phyloP scores from a whole-genome alignment of 208 protist species.

The Leishmania guyanensis region DNA sequence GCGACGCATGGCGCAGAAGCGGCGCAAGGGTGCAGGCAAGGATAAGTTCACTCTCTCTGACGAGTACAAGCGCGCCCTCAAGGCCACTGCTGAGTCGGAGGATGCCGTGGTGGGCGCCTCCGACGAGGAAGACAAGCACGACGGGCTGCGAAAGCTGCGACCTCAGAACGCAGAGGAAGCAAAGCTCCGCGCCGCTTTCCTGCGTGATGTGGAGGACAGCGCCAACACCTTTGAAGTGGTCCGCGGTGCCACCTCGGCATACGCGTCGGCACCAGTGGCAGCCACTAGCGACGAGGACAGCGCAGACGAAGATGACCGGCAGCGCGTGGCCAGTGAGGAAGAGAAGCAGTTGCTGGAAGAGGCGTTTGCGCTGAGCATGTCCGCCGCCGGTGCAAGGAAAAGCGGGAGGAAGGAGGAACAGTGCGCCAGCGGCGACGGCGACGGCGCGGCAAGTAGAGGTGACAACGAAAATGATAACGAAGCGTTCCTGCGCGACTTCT shows the following conservation, averaged over 20 bases:
- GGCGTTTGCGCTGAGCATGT: conserved; percentile 25
- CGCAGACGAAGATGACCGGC: conserved; percentile 13
- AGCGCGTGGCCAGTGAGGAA: conserved; percentile 8
- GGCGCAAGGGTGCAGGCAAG: conserved; percentile 3
- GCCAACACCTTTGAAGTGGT: conserved; percentile 46
- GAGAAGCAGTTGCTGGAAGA: conserved; percentile 31
- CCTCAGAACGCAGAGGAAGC: conserved; percentile 72
- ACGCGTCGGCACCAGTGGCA: background rate
- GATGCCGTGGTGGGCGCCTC: conserved; percentile 29
- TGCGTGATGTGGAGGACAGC: conserved; percentile 63
- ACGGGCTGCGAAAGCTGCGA: conserved; percentile 46
- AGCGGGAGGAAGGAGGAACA: background rate
- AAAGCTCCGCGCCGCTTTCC: conserved; percentile 68
- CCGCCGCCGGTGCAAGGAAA: background rate
- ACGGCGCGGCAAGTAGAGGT: background rate
- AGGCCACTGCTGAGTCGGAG: conserved; percentile 39
- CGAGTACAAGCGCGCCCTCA: conserved; percentile 78
- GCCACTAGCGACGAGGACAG: conserved; percentile 14
- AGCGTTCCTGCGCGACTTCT: conserved; percentile 70
- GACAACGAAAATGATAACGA: conserved; percentile 34
- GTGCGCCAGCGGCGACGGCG: background rate
- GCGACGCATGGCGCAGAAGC: conserved; percentile 31
- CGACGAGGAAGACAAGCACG: conserved; percentile 23
- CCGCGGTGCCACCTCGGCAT: conserved; percentile 13
- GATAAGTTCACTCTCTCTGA: conserved; percentile 75